Evolutionary conservation across 352 stramenopile genomes (phyloP), one percentile per base, ranked within the genome.

Genomic region (Nothophytophthora sp.): DNA sequence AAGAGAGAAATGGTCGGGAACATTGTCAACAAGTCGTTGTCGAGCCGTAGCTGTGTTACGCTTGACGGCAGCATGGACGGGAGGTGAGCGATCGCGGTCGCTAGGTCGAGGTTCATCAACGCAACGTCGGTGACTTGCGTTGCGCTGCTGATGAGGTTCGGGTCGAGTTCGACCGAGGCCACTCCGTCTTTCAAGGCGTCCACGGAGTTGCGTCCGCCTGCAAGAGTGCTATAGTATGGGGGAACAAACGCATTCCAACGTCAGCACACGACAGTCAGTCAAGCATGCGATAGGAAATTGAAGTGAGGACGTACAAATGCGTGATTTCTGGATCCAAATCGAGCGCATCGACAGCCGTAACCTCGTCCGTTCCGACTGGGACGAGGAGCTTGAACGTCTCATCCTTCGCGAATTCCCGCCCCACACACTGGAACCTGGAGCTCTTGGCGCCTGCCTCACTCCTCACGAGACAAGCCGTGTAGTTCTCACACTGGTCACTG

Each of bases 61-160:
- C 3, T 23, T 11, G 16, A 12, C 32, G 50, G 27, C 16, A 52
- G 16, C n/a, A 42, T 34, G 5, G 50, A 20, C 13, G 5, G 19
- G 4, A 57, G 39, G 6, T 19, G 37, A 12, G 4, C 37, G 35
- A 42, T 30, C 12, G 30, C 20, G 18, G 36, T 28, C 10, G 49
- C 35, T 20, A 56, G 5, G 9, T 49, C 44, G 15, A 56, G 36
- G 30, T 37, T 36, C 16, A 25, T n/a, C n/a, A 56, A n/a, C 8
- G 34, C 20, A 20, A 56, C 2, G 22, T 29, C 12, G 9, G 28
- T 36, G 15, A 27, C 22, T 43, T 36, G 13, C 5, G 22, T 12
- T 24, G 37, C 10, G 16, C 18, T 24, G 20, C 40, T 36, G 15
- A 23, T 18, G 12, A 56, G 43, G 18, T 32, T 25, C 15, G 49